Evolutionary conservation across 768 basidiomycete species (phyloP).

Genomic region (Naganishia kalamii): DNA sequence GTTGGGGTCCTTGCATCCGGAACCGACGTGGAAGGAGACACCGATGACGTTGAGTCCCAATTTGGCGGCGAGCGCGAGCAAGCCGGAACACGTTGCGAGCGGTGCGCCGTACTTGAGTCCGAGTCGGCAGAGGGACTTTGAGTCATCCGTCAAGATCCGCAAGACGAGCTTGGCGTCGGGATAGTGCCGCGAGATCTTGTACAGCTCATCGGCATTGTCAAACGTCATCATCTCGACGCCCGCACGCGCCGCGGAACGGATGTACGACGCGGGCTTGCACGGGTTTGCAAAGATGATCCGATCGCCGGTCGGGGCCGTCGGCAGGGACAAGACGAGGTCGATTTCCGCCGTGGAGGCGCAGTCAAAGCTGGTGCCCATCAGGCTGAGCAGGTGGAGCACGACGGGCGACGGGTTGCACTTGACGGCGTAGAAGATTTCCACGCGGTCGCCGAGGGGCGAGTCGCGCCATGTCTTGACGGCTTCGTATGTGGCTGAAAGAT

Average conservation of each 20-base stretch:
- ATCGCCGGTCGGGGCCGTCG: slow-evolving; percentile 58
- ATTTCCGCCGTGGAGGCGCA: slow-evolving; percentile 96
- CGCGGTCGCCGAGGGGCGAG: slow-evolving; percentile 61
- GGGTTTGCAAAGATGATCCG: slow-evolving; percentile 97
- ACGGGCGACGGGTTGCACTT: slow-evolving; percentile 99
- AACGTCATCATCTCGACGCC: slow-evolving; percentile 95
- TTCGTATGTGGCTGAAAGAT: slow-evolving; percentile 76
- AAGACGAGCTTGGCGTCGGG: slow-evolving; percentile 79
- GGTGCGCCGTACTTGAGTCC: slow-evolving; percentile 96
- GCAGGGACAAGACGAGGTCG: slow-evolving; percentile 64
- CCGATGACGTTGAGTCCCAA: slow-evolving; percentile 80
- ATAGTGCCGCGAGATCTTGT: slow-evolving; percentile 78
- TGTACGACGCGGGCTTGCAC: slow-evolving; percentile 91
- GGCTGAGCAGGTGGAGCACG: slow-evolving; percentile 79
- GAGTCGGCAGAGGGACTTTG: slow-evolving; percentile 84
- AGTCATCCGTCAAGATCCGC: slow-evolving; percentile 96
- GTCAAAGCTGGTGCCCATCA: slow-evolving; percentile 89
- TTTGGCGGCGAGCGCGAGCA: slow-evolving; percentile 71
- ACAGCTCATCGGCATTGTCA: slow-evolving; percentile 91
- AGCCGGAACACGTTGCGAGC: slow-evolving; percentile 65
- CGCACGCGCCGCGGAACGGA: slow-evolving; percentile 70
- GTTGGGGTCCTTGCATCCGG: slow-evolving; percentile 86
- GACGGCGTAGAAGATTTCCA: slow-evolving; percentile 93
- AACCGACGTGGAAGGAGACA: slow-evolving; percentile 95
- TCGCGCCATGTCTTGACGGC: slow-evolving; percentile 77